phyloP scores from a whole-genome alignment of 2,329 filamentous ascomycete genomes.

The Exophiala phaeomuriformis region DNA sequence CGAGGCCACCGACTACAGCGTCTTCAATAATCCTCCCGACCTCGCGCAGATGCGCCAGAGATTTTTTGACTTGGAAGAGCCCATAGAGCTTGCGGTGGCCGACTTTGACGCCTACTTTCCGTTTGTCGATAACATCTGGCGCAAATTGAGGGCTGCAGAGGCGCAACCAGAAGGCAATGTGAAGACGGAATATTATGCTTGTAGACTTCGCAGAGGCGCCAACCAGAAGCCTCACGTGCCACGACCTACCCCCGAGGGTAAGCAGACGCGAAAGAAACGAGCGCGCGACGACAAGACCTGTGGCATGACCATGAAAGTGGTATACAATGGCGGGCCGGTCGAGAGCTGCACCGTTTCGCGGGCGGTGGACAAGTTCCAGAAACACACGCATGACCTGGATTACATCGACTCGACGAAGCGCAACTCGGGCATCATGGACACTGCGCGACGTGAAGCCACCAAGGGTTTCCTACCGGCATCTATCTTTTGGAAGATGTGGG shows the following conservation, averaged over 20 bases:
- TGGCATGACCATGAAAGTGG: conserved; percentile 43
- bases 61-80: conserved; percentile 41
- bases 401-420: conserved; percentile 43
- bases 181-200: conserved; percentile 44
- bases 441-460: conserved; percentile 38
- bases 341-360: conserved; percentile 39
- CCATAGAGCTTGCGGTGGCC: conserved; percentile 40
- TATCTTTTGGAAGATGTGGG: conserved; percentile 43
- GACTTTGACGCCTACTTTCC: conserved; percentile 45
- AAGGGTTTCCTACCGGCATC: conserved; percentile 44
- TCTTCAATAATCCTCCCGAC: conserved; percentile 40
- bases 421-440: conserved; percentile 44
- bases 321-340: conserved; percentile 39
- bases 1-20: conserved; percentile 27
- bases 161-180: conserved; percentile 31
- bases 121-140: conserved; percentile 46
- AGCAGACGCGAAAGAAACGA: conserved; percentile 39
- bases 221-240: conserved; percentile 36
- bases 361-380: conserved; percentile 35
- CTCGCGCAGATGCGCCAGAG: conserved; percentile 38
- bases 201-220: conserved; percentile 37
- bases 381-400: conserved; percentile 43
- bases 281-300: conserved; percentile 41
- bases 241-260: conserved; percentile 40
- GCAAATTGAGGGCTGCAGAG: conserved; percentile 35